phyloP scores from a whole-genome alignment of 805 yeast species.

The Cyberlindnera veronae region DNA sequence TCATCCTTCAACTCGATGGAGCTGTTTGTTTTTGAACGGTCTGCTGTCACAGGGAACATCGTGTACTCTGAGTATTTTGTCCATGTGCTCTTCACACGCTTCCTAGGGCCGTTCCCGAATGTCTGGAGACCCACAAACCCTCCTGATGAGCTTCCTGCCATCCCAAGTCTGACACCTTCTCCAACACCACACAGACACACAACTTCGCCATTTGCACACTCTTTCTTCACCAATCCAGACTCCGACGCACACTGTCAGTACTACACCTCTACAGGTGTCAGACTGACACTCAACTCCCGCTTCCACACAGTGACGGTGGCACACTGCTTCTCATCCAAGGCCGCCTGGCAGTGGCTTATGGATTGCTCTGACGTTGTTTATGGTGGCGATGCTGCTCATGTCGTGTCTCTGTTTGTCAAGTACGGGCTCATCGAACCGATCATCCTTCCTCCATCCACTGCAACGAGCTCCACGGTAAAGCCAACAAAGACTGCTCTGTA shows the following conservation, averaged over 20 bases:
- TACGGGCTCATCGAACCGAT: constrained; percentile 47
- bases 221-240: constrained; percentile 83
- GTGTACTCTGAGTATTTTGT: constrained; percentile 60
- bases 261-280: constrained; percentile 67
- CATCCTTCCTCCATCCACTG: constrained; percentile 32
- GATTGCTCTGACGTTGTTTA: constrained; percentile 79
- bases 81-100: constrained; percentile 54
- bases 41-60: constrained; percentile 51
- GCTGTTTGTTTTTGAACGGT: constrained; percentile 64
- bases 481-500: constrained; percentile 40
- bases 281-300: too few relatives aligned
- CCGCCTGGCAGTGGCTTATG: constrained; percentile 81
- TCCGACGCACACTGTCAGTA: constrained; percentile 80
- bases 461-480: constrained; percentile 28
- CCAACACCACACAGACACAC: constrained; percentile 18
- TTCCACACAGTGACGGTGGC: too few relatives aligned
- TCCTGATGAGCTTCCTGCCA: constrained; percentile 45
- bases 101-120: constrained; percentile 68
- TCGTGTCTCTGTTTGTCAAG: constrained; percentile 49
- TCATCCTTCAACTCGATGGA: constrained; percentile 70
- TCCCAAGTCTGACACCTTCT: not conserved
- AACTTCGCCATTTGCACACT: constrained; percentile 76
- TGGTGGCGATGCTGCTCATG: constrained; percentile 46
- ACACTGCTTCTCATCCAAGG: constrained; percentile 69
- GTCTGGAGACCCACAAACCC: constrained; percentile 58